Conservation (phyloP, 495 filamentous ascomycete species). For the Aspergillus biplanus region DNA sequence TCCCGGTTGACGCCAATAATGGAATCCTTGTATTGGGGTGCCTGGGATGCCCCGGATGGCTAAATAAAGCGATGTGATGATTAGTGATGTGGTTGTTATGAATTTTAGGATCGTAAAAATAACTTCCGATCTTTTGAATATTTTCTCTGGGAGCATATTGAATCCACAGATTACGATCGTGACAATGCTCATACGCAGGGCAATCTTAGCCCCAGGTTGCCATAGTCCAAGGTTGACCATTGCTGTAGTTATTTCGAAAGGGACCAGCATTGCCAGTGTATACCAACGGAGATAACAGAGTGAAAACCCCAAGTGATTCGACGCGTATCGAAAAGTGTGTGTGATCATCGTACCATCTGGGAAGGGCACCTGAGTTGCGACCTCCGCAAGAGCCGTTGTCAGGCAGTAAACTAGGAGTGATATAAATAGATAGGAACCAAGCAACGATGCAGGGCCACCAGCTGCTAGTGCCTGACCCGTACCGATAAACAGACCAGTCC, state of each 20-base stretch:
- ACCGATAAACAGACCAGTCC: constrained; percentile 46
- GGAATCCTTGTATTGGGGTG: constrained; percentile 70
- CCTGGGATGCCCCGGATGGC: constrained; percentile 70
- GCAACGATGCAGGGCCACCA: constrained; percentile 45
- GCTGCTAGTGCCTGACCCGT: constrained; percentile 44
- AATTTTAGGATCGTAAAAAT: constrained; percentile 80
- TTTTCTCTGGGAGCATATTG: constrained; percentile 79
- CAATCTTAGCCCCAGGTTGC: constrained; percentile 61
- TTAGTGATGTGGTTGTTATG: constrained; percentile 72
- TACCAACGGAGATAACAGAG: constrained; percentile 65
- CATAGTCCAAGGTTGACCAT: constrained; percentile 83
- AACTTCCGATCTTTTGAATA: constrained; percentile 80
- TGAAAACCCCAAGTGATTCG: constrained; percentile 54
- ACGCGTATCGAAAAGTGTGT: constrained; percentile 58
- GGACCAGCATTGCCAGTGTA: constrained; percentile 67
- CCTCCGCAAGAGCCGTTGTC: constrained; percentile 63
- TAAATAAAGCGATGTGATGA: constrained; percentile 68
- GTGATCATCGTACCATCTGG: constrained; percentile 57
- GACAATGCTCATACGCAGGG: constrained; percentile 74
- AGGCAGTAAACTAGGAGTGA: constrained; percentile 63
- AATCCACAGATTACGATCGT: constrained; percentile 67
- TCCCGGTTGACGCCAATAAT: constrained; percentile 75
- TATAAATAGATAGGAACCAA: constrained; percentile 46
- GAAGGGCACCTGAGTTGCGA: constrained; percentile 62
- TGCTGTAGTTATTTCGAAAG: constrained; percentile 77